Base-by-base conservation (phyloP, 371 early-diverging fungal species). In the Mortierella sp. region DNA sequence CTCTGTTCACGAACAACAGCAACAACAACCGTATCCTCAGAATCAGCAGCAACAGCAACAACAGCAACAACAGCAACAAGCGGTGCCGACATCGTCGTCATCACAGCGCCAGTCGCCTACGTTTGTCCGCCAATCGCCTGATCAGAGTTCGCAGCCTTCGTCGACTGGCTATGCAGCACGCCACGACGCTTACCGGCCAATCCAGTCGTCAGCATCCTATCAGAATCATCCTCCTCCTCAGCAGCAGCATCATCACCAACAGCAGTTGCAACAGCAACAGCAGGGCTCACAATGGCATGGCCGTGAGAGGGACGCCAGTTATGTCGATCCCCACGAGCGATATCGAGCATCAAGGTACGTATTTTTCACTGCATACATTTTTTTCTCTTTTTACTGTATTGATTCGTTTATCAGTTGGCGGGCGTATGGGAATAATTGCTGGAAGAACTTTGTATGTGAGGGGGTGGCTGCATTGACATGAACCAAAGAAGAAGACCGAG, bases 261-360 rank as follows among this genome's bases (percentile, higher is more conserved):
- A 55, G 29, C 63, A 61, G 2, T 9, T 16, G 4, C 47, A 63
- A 3, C 68, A 68, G 22, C 73, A 66, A n/a, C 74, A 73, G 7
- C 43, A 58, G 16, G 45, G 44, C 67, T 19, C 74, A 29, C 68
- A 55, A 63, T 67, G 74, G 68, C 48, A 52, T 16, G 41, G n/a
- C 24, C 68, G 63, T 29, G 69, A 58, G 40, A 64, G 65, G 34
- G 69, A 75, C 26, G 41, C 69, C 19, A 24, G 44, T 43, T 52
- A 55, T 24, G n/a, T 44, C 9, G 64, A 64, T 34, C 75, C 52
- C 24, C 64, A 64, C 37, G 70, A 75, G 19, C 68, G 68, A 14
- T 52, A 68, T 52, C 75, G 52, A 16, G 53, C 65, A 7, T 31
- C 41, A 55, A 71, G 70, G 67, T 67, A 70, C 43, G 53, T 47